Evolutionary conservation across 805 yeast species (phyloP).

Genomic region (Metschnikowia koreensis): DNA sequence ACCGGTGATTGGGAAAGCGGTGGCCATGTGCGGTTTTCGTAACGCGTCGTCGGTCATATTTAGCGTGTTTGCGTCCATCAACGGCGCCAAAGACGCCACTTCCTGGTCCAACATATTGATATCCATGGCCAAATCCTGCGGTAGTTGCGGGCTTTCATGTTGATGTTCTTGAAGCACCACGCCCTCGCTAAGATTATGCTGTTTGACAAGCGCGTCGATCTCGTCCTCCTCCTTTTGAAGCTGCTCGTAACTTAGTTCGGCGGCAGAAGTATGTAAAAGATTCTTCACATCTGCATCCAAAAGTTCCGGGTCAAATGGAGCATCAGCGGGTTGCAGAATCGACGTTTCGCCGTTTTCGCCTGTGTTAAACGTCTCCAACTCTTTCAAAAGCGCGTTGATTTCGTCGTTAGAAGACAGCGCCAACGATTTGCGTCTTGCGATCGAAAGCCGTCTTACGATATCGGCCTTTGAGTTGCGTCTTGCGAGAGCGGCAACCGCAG

Average conservation of each 20-base stretch:
- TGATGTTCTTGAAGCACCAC: conserved; percentile 26
- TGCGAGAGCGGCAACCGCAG: too few relatives aligned
- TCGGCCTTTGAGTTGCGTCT: conserved; percentile 18
- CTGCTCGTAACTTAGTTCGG: conserved; percentile 25
- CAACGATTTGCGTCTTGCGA: conserved; percentile 37
- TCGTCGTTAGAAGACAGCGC: conserved; percentile 41
- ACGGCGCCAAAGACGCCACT: conserved; percentile 39
- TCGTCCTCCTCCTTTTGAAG: conserved; percentile 37
- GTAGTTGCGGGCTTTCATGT: background rate
- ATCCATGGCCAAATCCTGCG: conserved; percentile 25
- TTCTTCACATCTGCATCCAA: conserved; percentile 10
- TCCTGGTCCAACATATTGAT: conserved; percentile 38
- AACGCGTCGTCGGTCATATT: too few relatives aligned
- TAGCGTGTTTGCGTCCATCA: conserved; percentile 27
- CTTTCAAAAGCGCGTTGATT: conserved; percentile 34
- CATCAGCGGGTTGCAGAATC: too few relatives aligned
- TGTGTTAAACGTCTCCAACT: conserved; percentile 32
- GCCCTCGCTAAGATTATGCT: conserved; percentile 36
- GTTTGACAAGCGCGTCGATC: conserved; percentile 33
- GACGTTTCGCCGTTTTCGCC: conserved; percentile 13
- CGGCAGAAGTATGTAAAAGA: conserved; percentile 9
- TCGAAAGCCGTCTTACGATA: conserved; percentile 28
- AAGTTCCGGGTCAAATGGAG: conserved; percentile 14
- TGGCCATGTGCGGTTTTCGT: background rate
- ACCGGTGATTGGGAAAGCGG: background rate